Evolutionary conservation across 805 yeast species (phyloP).

Genomic region (Torulaspora gathmanii): DNA sequence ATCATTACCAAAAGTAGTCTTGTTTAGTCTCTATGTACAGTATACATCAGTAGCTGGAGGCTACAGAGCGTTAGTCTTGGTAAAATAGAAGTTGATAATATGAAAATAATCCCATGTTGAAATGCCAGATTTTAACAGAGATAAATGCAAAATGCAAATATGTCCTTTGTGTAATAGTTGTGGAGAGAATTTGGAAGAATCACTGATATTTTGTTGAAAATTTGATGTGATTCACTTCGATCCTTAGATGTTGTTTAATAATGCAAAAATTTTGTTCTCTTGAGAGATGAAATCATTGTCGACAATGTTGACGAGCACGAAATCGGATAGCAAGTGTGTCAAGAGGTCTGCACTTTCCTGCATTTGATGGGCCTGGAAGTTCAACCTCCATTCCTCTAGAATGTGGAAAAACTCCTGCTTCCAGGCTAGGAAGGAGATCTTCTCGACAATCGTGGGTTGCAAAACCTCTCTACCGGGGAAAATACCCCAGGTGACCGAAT

Average conservation of each 20-base stretch:
- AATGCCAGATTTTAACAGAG: slow-evolving; percentile 21
- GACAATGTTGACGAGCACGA: slow-evolving; percentile 78
- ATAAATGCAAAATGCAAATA: slow-evolving; percentile 14
- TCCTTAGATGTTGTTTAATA: slow-evolving; percentile 36
- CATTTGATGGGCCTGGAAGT: slow-evolving; percentile 40
- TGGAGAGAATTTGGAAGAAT: neutral
- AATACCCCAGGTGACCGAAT: slow-evolving; percentile 98
- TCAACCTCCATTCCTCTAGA: slow-evolving; percentile 71
- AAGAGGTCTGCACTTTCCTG: slow-evolving; percentile 28
- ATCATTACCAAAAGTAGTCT: neutral
- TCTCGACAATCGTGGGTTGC: slow-evolving; percentile 95
- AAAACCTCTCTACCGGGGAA: slow-evolving; percentile 93
- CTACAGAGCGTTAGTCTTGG: too few species aligned
- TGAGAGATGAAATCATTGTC: slow-evolving; percentile 70
- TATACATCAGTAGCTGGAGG: neutral
- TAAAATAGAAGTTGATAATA: neutral
- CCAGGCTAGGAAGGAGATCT: slow-evolving; percentile 91
- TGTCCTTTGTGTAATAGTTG: slow-evolving; percentile 4
- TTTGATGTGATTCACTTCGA: neutral
- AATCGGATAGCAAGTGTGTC: slow-evolving; percentile 44
- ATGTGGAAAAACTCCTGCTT: slow-evolving; percentile 89
- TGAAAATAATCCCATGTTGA: slow-evolving; percentile 23
- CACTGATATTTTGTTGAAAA: slow-evolving; percentile 6
- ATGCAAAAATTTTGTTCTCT: slow-evolving; percentile 51
- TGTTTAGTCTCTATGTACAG: neutral